Percentiles rank a stretch among this genome's conserved stretches.
These are phyloP conservation scores for Mytilinidion resinicola DNA, from an alignment of 495 filamentous ascomycete genomes.

Conservation along the genomic window DNA sequence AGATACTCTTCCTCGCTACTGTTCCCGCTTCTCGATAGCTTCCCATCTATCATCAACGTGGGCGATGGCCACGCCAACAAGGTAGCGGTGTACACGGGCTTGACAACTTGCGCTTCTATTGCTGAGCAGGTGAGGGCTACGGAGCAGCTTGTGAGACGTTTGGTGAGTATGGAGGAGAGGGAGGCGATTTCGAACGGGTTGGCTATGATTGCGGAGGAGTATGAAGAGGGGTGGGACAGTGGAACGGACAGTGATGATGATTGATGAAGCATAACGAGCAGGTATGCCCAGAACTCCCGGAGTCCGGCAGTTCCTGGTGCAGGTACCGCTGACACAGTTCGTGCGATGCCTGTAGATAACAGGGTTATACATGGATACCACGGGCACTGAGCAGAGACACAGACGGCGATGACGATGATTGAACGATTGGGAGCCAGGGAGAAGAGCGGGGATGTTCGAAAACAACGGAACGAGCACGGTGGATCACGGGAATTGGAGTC, in stretches of 20 bases:
- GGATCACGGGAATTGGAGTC: too few species aligned
- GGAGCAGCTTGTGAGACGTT: slow-evolving; percentile 50
- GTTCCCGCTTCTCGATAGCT: slow-evolving; percentile 79
- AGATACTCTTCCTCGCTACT: slow-evolving; percentile 55
- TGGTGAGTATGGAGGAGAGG: slow-evolving; percentile 66
- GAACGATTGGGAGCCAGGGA: not conserved
- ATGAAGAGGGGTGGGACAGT: slow-evolving; percentile 76
- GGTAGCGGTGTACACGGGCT: slow-evolving; percentile 54
- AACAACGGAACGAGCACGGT: too few species aligned
- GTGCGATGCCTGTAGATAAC: too few species aligned
- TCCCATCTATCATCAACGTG: slow-evolving; percentile 58
- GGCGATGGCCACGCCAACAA: slow-evolving; percentile 34
- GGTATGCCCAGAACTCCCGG: slow-evolving; percentile 13
- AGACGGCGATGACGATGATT: not conserved
- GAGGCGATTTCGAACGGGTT: slow-evolving; percentile 80
- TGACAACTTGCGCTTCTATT: slow-evolving; percentile 70
- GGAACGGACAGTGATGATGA: slow-evolving; percentile 71
- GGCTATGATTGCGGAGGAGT: slow-evolving; percentile 76
- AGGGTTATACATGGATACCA: not conserved
- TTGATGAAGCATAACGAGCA: slow-evolving; percentile 37
- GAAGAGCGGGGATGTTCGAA: not conserved
- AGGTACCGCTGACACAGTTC: not conserved
- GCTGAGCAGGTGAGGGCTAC: slow-evolving; percentile 61
- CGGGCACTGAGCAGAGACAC: not conserved
- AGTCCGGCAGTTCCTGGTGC: not conserved